A percentile compares a stretch with the other conserved stretches of the same genome.
Conservation (phyloP, 2,329 filamentous ascomycete species). For the Diaporthe citrichinensis region DNA sequence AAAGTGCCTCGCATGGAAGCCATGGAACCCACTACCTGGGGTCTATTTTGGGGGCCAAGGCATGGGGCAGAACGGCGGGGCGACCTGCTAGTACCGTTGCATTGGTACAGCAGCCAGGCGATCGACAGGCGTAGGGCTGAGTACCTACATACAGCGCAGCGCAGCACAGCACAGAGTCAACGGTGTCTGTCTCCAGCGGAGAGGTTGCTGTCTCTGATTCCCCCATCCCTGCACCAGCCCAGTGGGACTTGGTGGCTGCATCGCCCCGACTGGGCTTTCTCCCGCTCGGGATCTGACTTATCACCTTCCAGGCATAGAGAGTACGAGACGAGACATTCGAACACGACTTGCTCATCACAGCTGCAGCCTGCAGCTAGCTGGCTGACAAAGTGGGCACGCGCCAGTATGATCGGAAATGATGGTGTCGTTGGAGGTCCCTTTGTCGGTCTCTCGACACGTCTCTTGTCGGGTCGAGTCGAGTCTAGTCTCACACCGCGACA, state of each 20-base stretch:
- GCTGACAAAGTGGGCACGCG: constrained; percentile 27
- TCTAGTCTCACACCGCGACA: constrained; percentile 37
- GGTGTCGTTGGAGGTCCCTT: constrained; percentile 12
- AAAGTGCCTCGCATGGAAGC: constrained; percentile 26
- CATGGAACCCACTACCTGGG: constrained; percentile 22
- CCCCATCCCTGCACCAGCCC: constrained; percentile 9
- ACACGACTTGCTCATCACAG: not conserved
- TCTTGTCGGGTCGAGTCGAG: not conserved
- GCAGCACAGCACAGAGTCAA: not conserved
- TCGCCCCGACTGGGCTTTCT: constrained; percentile 28
- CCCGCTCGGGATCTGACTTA: not conserved
- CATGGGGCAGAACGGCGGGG: constrained; percentile 35
- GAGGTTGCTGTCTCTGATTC: not conserved
- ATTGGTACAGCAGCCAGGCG: constrained; percentile 31
- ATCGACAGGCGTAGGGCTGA: constrained; percentile 40
- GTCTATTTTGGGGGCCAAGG: constrained; percentile 37
- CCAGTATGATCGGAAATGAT: not conserved
- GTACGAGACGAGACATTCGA: constrained; percentile 1
- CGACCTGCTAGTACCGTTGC: constrained; percentile 17
- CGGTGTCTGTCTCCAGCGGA: not conserved
- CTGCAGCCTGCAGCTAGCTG: constrained; percentile 15
- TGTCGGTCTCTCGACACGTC: not conserved
- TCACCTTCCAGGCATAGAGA: not conserved
- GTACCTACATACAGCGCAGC: constrained; percentile 1
- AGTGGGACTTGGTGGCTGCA: constrained; percentile 6